These are phyloP conservation scores for Uronychia setigera DNA, from an alignment of 73 alveolate species.

Conservation along the genomic window DNA sequence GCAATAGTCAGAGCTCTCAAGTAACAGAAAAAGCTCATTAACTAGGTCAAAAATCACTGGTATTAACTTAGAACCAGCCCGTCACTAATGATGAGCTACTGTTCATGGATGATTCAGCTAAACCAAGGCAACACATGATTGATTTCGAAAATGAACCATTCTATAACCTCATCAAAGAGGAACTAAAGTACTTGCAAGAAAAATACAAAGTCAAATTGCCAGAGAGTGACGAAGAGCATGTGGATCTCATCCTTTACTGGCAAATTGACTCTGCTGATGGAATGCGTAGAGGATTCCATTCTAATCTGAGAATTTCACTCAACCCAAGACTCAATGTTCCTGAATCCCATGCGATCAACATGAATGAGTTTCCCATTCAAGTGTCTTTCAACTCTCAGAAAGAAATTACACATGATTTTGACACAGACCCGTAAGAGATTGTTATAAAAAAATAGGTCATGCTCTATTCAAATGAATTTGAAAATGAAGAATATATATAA, in stretches of 20 bases:
- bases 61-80: too few species aligned
- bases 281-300: not conserved
- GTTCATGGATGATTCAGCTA: too few species aligned
- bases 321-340: not conserved
- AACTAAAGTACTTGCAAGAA: not conserved
- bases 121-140: not conserved
- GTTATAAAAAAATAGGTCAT: not conserved
- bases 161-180: not conserved
- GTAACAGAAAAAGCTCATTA: not conserved
- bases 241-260: not conserved
- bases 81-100: not conserved
- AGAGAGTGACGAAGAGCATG: not conserved
- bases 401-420: not conserved
- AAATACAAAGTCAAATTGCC: not conserved
- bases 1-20: not conserved
- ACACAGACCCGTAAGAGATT: not conserved
- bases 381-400: not conserved
- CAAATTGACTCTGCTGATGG: not conserved
- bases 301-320: not conserved
- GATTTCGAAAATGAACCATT: not conserved
- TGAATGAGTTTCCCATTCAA: not conserved
- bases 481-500: not conserved
- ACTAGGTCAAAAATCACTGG: not conserved
- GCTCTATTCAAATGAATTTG: not conserved
- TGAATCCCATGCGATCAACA: not conserved